phyloP scores from a whole-genome alignment of 1,284 basidiomycete genomes.

The Amylostereum areolatum region DNA sequence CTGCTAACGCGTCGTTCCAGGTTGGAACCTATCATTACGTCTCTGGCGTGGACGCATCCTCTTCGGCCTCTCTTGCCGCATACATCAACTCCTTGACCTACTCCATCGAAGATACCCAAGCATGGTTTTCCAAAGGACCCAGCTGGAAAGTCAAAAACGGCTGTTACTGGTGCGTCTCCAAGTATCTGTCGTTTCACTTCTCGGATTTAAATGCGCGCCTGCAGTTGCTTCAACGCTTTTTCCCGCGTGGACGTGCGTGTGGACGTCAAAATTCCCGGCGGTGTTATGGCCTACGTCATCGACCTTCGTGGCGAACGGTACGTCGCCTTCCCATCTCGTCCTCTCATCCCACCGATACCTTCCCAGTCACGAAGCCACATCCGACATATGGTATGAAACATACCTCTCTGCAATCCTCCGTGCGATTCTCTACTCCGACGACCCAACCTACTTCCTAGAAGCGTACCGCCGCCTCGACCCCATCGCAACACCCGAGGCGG shows the following conservation, averaged over 20 bases:
- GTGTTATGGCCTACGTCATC: slow-evolving; percentile 91
- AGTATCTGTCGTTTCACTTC: not conserved
- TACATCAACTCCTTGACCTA: slow-evolving; percentile 98
- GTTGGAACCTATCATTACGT: slow-evolving; percentile 92
- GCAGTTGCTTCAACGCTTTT: slow-evolving; percentile 96
- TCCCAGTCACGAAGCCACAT: slow-evolving; percentile 81
- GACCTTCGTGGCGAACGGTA: slow-evolving; percentile 92
- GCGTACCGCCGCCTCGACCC: slow-evolving; percentile 96
- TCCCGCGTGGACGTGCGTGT: slow-evolving; percentile 95
- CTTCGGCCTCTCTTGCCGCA: slow-evolving; percentile 93
- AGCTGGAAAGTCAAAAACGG: slow-evolving; percentile 94
- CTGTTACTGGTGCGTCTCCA: slow-evolving; percentile 75
- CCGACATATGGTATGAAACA: slow-evolving; percentile 95
- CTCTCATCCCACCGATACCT: slow-evolving; percentile 1
- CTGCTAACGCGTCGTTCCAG: slow-evolving; percentile 33
- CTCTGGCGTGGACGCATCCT: slow-evolving; percentile 95
- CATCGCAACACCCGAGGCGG: slow-evolving; percentile 85
- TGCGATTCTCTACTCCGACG: slow-evolving; percentile 93
- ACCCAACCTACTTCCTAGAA: slow-evolving; percentile 86
- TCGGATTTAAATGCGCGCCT: not conserved
- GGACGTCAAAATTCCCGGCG: slow-evolving; percentile 97
- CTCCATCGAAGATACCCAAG: slow-evolving; percentile 84
- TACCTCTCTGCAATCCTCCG: slow-evolving; percentile 91
- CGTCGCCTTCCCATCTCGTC: slow-evolving; percentile 15
- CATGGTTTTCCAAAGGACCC: slow-evolving; percentile 87